phyloP scores from a whole-genome alignment of 345 rosid species.

The Acer negundo region DNA sequence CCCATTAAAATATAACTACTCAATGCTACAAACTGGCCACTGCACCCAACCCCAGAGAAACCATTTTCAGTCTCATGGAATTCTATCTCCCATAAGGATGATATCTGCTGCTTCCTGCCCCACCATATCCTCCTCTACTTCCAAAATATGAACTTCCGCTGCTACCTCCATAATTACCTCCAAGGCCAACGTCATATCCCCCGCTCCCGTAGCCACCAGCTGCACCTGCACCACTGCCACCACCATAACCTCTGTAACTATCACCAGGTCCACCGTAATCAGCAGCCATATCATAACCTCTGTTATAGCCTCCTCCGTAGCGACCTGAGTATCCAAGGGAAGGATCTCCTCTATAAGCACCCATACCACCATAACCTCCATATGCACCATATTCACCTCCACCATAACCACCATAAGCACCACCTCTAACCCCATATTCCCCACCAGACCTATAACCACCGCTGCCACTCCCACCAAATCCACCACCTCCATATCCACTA shows the following conservation, averaged over 20 bases:
- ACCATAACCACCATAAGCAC: constrained; percentile 65
- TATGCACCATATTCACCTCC: constrained; percentile 71
- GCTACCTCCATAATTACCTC: constrained; percentile 42
- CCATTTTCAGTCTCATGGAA: not conserved
- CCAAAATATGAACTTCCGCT: constrained; percentile 43
- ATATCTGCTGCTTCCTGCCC: constrained; percentile 69
- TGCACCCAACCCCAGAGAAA: constrained; percentile 8
- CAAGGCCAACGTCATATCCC: constrained; percentile 42
- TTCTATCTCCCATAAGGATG: constrained; percentile 90
- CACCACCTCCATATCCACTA: constrained; percentile 54
- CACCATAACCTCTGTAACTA: constrained; percentile 59
- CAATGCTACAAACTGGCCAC: constrained; percentile 12
- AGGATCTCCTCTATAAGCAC: constrained; percentile 77
- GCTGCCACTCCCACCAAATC: constrained; percentile 55
- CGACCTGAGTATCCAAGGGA: constrained; percentile 75
- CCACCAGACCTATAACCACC: constrained; percentile 65
- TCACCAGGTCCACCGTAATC: constrained; percentile 65
- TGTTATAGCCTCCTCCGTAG: constrained; percentile 66
- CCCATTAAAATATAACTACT: not conserved
- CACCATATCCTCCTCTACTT: constrained; percentile 57
- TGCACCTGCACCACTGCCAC: constrained; percentile 38
- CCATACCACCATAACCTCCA: constrained; percentile 61
- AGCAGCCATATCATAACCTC: constrained; percentile 67
- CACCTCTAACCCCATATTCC: constrained; percentile 57
- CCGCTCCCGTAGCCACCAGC: constrained; percentile 37